These are phyloP conservation scores for Boletus sp. DNA, from an alignment of 768 basidiomycete species.

Conservation along the genomic window DNA sequence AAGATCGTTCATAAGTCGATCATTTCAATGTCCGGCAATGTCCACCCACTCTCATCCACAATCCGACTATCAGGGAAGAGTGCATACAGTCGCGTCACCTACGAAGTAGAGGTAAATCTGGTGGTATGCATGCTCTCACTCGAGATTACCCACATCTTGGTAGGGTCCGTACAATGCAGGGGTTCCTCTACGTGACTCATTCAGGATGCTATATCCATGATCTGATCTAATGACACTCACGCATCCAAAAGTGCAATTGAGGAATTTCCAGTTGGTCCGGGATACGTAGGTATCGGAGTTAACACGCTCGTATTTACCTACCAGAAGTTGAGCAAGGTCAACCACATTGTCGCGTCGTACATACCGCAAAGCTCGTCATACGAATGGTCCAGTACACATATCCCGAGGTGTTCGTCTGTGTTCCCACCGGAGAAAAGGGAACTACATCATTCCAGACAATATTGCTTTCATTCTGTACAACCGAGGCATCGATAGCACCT, in stretches of 20 bases:
- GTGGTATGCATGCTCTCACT: background rate
- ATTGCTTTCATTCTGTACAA: slow-evolving; percentile 56
- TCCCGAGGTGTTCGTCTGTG: slow-evolving; percentile 58
- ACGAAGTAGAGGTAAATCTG: slow-evolving; percentile 5
- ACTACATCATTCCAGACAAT: slow-evolving; percentile 76
- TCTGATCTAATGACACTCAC: slow-evolving; percentile 41
- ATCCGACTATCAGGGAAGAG: slow-evolving; percentile 63
- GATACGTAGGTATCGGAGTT: slow-evolving; percentile 62
- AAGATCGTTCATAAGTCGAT: background rate
- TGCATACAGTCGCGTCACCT: slow-evolving; percentile 70
- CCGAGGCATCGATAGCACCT: slow-evolving; percentile 76
- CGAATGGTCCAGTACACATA: slow-evolving; percentile 78
- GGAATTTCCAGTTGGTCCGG: slow-evolving; percentile 47
- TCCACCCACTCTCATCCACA: slow-evolving; percentile 53
- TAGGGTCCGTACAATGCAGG: slow-evolving; percentile 75
- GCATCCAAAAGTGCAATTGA: slow-evolving; percentile 74
- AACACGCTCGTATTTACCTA: slow-evolving; percentile 59
- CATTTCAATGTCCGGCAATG: background rate
- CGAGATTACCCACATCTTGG: slow-evolving; percentile 56
- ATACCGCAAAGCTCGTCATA: slow-evolving; percentile 53
- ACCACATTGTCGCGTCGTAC: background rate
- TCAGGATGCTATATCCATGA: slow-evolving; percentile 1
- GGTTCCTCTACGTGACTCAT: slow-evolving; percentile 50
- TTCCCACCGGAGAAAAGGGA: slow-evolving; percentile 65
- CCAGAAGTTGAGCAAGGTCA: slow-evolving; percentile 5